Percentiles rank a stretch among this genome's conserved stretches.
Conservation (phyloP, 2,329 filamentous ascomycete genomes). For the Diplocarpon rosae region DNA sequence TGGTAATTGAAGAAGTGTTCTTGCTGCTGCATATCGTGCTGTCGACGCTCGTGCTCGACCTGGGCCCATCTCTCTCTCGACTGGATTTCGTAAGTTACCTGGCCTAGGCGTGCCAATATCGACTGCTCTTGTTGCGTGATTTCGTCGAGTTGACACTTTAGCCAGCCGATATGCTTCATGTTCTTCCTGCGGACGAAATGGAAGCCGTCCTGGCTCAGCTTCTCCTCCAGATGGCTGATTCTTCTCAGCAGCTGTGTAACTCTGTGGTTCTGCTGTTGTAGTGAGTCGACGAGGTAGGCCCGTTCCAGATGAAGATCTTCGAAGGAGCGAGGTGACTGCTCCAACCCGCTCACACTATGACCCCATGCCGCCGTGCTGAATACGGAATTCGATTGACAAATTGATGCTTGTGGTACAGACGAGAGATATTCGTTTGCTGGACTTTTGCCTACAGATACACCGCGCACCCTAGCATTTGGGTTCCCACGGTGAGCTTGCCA, state of each 20-base stretch:
- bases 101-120: neutral
- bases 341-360: neutral
- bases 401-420: neutral
- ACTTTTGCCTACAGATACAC: neutral
- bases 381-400: neutral
- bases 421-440: neutral
- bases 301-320: constrained; percentile 3
- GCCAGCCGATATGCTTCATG: neutral
- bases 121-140: neutral
- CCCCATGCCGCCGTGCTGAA: neutral
- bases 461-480: neutral
- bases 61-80: neutral
- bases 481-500: neutral
- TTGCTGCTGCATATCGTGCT: neutral
- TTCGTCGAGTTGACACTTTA: neutral
- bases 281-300: constrained; percentile 1
- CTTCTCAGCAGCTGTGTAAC: neutral
- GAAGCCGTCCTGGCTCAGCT: neutral
- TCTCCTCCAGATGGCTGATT: neutral
- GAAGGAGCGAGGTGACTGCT: neutral
- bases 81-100: constrained; percentile 1
- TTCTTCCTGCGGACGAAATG: neutral
- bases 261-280: neutral
- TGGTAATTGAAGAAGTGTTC: neutral
- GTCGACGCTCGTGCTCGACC: neutral